Conservation (phyloP, 805 yeast species). For the Kazachstania bromeliacearum region DNA sequence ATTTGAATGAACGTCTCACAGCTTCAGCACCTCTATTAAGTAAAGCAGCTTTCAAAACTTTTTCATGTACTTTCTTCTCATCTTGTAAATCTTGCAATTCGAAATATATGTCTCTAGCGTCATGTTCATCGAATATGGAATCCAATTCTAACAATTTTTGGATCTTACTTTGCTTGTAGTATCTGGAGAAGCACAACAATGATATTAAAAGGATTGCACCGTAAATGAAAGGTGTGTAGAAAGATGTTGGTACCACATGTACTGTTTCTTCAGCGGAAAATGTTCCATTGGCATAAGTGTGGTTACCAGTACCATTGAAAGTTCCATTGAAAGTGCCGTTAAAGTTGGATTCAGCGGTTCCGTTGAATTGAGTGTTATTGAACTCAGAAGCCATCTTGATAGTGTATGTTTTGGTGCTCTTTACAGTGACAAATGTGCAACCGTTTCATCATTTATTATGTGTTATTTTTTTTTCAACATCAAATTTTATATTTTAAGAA, state of each 20-base stretch:
- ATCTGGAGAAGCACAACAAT: constrained; percentile 56
- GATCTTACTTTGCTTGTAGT: constrained; percentile 49
- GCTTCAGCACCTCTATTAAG: constrained; percentile 77
- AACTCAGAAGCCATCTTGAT: too few species aligned
- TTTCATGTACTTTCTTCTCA: constrained; percentile 54
- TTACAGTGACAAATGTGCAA: too few species aligned
- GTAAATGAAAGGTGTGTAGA: constrained; percentile 68
- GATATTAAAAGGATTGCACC: constrained; percentile 59
- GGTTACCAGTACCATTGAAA: constrained; percentile 4
- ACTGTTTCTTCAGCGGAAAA: constrained; percentile 19
- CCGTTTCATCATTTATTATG: too few species aligned
- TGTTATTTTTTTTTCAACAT: too few species aligned
- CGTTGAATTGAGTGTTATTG: constrained; percentile 2
- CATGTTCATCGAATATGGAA: constrained; percentile 67
- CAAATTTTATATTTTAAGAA: too few species aligned
- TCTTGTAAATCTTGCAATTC: constrained; percentile 41
- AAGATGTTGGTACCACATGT: constrained; percentile 37
- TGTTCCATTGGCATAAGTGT: constrained; percentile 3
- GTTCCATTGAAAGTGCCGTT: constrained; percentile 7
- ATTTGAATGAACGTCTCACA: constrained; percentile 68
- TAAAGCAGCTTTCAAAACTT: constrained; percentile 60
- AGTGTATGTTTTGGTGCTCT: too few species aligned
- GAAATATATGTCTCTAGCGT: constrained; percentile 53
- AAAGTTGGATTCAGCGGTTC: constrained; percentile 1
- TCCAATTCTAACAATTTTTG: constrained; percentile 46